These are phyloP conservation scores for Pachyrhizus erosus DNA, from an alignment of 306 rosid genomes.

Conservation along the genomic window DNA sequence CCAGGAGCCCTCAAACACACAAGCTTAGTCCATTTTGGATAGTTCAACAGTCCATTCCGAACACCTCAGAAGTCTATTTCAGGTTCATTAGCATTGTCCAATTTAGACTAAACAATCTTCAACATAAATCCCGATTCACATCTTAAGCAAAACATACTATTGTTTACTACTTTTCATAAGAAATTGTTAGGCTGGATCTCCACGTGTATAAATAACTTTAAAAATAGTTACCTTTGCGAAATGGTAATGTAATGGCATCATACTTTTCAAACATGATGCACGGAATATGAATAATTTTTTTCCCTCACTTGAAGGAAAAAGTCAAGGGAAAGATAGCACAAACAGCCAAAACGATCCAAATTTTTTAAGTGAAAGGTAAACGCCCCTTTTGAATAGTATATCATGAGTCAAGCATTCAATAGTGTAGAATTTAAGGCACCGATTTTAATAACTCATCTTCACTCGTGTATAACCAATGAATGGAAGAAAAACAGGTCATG, in stretches of 20 bases:
- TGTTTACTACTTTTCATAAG: background rate
- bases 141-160: background rate
- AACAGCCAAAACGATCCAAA: constrained; percentile 9
- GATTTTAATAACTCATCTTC: constrained; percentile 29
- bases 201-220: constrained; percentile 21
- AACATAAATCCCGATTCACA: constrained; percentile 8
- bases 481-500: constrained; percentile 18
- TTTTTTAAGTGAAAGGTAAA: constrained; percentile 21
- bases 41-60: background rate
- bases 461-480: constrained; percentile 19
- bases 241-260: constrained; percentile 18
- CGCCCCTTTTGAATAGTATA: constrained; percentile 8
- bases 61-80: background rate
- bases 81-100: background rate
- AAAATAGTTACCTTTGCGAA: background rate
- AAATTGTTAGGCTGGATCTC: background rate
- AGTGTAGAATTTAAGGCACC: constrained; percentile 34
- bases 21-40: too few relatives aligned
- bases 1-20: too few relatives aligned
- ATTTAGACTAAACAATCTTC: background rate
- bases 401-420: constrained; percentile 41
- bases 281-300: background rate
- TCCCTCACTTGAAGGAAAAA: constrained; percentile 1
- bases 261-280: constrained; percentile 27
- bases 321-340: constrained; percentile 25